These are phyloP conservation scores for Leucosporidium scottii DNA, from an alignment of 768 basidiomycete genomes.

Conservation along the genomic window DNA sequence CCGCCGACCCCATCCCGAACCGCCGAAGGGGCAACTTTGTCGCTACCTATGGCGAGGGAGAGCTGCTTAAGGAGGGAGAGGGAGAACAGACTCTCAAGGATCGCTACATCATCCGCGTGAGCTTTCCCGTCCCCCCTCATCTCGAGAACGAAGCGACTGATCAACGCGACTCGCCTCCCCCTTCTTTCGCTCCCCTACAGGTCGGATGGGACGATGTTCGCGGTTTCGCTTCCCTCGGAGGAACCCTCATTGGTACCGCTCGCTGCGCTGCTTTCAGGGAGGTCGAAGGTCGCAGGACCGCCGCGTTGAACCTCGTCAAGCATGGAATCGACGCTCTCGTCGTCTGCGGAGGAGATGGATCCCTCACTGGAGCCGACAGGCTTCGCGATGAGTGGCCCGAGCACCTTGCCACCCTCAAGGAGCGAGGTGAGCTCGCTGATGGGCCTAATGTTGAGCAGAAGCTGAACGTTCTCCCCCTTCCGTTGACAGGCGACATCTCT, in stretches of 20 bases:
- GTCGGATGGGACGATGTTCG: slow-evolving; percentile 98
- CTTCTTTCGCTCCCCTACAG: slow-evolving; percentile 11
- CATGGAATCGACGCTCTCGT: slow-evolving; percentile 96
- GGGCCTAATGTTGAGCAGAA: too few relatives aligned
- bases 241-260: slow-evolving; percentile 93
- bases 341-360: slow-evolving; percentile 96
- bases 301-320: slow-evolving; percentile 83
- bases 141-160: slow-evolving; percentile 2
- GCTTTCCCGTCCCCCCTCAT: neutral
- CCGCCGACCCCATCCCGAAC: slow-evolving; percentile 22
- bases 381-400: slow-evolving; percentile 90
- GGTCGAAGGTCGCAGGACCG: slow-evolving; percentile 74
- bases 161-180: neutral
- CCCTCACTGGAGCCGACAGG: slow-evolving; percentile 88
- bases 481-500: slow-evolving; percentile 60
- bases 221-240: slow-evolving; percentile 83
- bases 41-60: slow-evolving; percentile 53
- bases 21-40: slow-evolving; percentile 30
- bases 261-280: slow-evolving; percentile 78
- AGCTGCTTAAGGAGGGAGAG: slow-evolving; percentile 51
- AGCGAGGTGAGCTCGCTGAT: slow-evolving; percentile 50
- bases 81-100: slow-evolving; percentile 76
- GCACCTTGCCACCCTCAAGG: slow-evolving; percentile 62
- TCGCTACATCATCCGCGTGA: slow-evolving; percentile 70
- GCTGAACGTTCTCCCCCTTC: neutral